Base-by-base conservation (phyloP, 2,329 filamentous ascomycete genomes). In the Xylaria sp. region DNA sequence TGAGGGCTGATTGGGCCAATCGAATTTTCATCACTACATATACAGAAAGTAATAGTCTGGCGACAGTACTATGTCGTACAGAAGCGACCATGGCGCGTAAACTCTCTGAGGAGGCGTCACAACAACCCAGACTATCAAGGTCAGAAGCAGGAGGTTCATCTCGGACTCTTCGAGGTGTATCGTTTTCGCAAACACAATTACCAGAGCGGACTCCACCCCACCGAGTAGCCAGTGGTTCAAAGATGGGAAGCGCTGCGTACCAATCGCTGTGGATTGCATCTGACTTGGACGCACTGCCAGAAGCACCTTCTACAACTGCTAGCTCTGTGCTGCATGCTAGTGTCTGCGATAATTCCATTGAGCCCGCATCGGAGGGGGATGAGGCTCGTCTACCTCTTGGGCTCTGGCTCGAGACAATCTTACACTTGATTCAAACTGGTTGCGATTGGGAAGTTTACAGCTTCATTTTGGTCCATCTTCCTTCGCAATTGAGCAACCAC, bases 361-460 rank as follows among this genome's bases (percentile, higher is more conserved):
- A 57, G 18, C 73, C 71, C 28, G 61, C 73, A 55, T 60, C 64
- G 25, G 54, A 61, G 69, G 73, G 72, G 61, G 74, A 73, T 68
- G 41, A 80, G 80, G 65, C 81, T n/a, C 80, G 86, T 8, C 81
- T 94, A 63, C 86, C 89, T 63, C 85, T 91, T 56, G 85, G 86
- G 15, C 80, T 86, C 50, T 97, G 94, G 92, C 85, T 97, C n/a
- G 92, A 94, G 71, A 86, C 90, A 12, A 85, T 97, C 46, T 87
- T 93, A 32, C 85, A 86, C n/a, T 82, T 96, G n/a, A 82, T 97
- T 52, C 89, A 92, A 72, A 87, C 90, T 65, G 92, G 91, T 50
- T 88, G 89, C 57, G 91, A 96, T 70, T 98, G 95, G 94, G 94
- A 98, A 78, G 84, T 97, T 1, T 97, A 97, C 83, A 95, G 93